Evolutionary conservation across 805 yeast genomes (phyloP).

Genomic region (Metschnikowia gelsemii): DNA sequence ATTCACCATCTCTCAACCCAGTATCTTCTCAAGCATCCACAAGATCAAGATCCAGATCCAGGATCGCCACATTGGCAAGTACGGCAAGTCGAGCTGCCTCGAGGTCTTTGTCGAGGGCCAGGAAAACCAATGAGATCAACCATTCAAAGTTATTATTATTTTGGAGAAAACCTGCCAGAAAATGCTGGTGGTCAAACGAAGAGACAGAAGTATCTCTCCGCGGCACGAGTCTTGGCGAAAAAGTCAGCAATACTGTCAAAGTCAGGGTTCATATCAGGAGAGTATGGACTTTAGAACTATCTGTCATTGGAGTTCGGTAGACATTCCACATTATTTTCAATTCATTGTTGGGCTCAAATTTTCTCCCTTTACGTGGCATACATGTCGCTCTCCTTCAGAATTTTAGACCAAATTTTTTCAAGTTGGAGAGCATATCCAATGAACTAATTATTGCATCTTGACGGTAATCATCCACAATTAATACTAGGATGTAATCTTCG

Average conservation of each 20-base stretch:
- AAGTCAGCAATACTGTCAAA: slow-evolving; percentile 26
- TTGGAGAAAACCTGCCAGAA: slow-evolving; percentile 98
- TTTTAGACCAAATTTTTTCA: no score
- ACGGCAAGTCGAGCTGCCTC: slow-evolving; percentile 57
- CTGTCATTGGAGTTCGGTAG: slow-evolving; percentile 79
- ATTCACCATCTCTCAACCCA: slow-evolving; percentile 43
- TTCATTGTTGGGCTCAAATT: no score
- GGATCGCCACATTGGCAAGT: slow-evolving; percentile 59
- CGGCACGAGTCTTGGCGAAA: slow-evolving; percentile 23
- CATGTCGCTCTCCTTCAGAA: no score
- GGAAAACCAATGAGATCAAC: slow-evolving; percentile 38
- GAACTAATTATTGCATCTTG: no score
- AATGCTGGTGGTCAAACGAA: slow-evolving; percentile 95
- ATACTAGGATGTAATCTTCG: no score
- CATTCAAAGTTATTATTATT: slow-evolving; percentile 72
- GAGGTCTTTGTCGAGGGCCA: slow-evolving; percentile 55
- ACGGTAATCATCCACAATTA: no score
- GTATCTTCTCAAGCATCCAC: slow-evolving; percentile 43
- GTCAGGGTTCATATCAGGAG: slow-evolving; percentile 83
- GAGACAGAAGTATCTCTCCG: slow-evolving; percentile 45
- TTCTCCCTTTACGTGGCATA: no score
- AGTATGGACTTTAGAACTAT: slow-evolving; percentile 94
- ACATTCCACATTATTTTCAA: neutral
- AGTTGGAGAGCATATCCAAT: no score
- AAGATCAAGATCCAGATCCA: slow-evolving; percentile 38